These are phyloP conservation scores for Laburnicola sp. DNA, from an alignment of 2,329 filamentous ascomycete genomes.

Conservation along the genomic window DNA sequence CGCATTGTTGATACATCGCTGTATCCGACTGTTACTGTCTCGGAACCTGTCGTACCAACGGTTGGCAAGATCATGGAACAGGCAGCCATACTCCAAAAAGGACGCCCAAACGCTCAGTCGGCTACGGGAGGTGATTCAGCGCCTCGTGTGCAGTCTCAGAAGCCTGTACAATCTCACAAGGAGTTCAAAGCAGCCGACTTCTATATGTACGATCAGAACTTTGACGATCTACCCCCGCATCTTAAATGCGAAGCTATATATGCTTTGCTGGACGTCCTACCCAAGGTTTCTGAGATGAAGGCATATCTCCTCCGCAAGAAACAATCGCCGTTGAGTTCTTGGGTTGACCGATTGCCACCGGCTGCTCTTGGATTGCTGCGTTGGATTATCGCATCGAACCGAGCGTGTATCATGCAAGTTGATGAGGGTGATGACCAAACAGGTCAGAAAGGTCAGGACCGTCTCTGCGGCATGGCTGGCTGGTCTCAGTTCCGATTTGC, in stretches of 20 bases:
- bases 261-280: conserved; percentile 61
- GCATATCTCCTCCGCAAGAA: conserved; percentile 51
- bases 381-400: conserved; percentile 89
- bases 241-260: conserved; percentile 57
- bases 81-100: background rate
- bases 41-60: conserved; percentile 27
- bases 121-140: background rate
- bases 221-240: conserved; percentile 56
- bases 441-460: conserved; percentile 50
- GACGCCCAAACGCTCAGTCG: background rate
- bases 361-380: conserved; percentile 70
- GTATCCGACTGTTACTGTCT: conserved; percentile 48
- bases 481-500: conserved; percentile 86
- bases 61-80: background rate
- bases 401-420: conserved; percentile 82
- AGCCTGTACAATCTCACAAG: conserved; percentile 5
- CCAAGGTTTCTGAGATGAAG: conserved; percentile 63
- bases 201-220: conserved; percentile 58
- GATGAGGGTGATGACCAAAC: conserved; percentile 47
- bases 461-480: conserved; percentile 63
- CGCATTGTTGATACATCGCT: conserved; percentile 52
- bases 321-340: conserved; percentile 48
- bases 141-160: background rate
- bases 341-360: conserved; percentile 64
- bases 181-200: conserved; percentile 42